Percentiles rank a stretch among this genome's conserved stretches.
These are phyloP conservation scores for Rhodocollybia butyracea DNA, from an alignment of 768 basidiomycete species.

Conservation along the genomic window DNA sequence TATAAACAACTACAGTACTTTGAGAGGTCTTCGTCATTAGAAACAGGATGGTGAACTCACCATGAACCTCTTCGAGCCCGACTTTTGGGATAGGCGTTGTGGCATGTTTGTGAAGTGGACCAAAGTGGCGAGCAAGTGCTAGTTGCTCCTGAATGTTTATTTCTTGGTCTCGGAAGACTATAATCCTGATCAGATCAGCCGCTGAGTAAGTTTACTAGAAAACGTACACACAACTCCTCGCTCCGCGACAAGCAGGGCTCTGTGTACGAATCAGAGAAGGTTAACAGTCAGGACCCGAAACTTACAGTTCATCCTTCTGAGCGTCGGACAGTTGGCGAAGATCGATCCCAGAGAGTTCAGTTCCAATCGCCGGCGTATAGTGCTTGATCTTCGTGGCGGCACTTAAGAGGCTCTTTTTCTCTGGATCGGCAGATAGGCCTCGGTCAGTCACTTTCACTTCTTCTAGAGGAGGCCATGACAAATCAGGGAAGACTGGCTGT, in stretches of 20 bases:
- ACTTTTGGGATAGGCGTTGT: constrained; percentile 74
- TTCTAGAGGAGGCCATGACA: constrained; percentile 62
- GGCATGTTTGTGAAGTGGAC: constrained; percentile 79
- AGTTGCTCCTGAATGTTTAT: constrained; percentile 66
- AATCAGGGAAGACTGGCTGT: constrained; percentile 61
- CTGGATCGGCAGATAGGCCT: constrained; percentile 63
- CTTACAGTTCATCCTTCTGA: constrained; percentile 81
- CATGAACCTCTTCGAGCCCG: constrained; percentile 75
- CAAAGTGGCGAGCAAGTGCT: constrained; percentile 68
- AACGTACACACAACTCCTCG: constrained; percentile 71
- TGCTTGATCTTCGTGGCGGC: constrained; percentile 67
- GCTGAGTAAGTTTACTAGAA: neutral
- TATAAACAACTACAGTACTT: constrained; percentile 57
- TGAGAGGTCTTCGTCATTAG: neutral
- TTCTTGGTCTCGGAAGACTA: constrained; percentile 77
- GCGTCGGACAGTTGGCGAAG: constrained; percentile 59
- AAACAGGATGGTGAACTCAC: constrained; percentile 29
- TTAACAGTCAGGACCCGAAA: neutral
- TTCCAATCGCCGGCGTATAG: constrained; percentile 71
- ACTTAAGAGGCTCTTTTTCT: constrained; percentile 60
- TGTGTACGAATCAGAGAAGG: constrained; percentile 22
- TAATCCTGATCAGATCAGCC: constrained; percentile 1
- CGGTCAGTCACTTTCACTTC: constrained; percentile 63
- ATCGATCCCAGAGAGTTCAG: constrained; percentile 72
- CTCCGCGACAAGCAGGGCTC: constrained; percentile 72